Percentiles rank a stretch among this genome's conserved stretches.
These are phyloP conservation scores for Monosporozyma siamensis DNA, from an alignment of 805 yeast genomes.

Conservation along the genomic window DNA sequence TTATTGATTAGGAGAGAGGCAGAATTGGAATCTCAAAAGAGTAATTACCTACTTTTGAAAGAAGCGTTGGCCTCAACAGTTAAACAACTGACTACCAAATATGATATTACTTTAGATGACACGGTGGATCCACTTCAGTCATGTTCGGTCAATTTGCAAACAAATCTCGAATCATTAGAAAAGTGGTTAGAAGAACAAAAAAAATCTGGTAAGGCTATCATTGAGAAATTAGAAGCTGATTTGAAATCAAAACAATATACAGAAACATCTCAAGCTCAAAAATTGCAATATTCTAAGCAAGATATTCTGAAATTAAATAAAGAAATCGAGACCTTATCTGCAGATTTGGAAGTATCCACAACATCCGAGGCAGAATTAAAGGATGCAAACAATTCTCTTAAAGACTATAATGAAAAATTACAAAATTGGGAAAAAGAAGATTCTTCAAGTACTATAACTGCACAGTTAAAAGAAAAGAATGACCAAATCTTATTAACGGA, in stretches of 20 bases:
- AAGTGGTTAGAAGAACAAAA: not conserved
- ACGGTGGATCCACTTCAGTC: not conserved
- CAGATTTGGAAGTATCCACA: conserved; percentile 31
- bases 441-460: conserved; percentile 25
- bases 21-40: conserved; percentile 17
- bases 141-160: not conserved
- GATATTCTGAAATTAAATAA: conserved; percentile 33
- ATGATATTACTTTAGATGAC: not conserved
- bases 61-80: not conserved
- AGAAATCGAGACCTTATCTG: conserved; percentile 33
- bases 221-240: conserved; percentile 6
- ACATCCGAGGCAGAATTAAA: conserved; percentile 41
- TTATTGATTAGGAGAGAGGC: conserved; percentile 44
- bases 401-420: conserved; percentile 31
- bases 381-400: conserved; percentile 36
- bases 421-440: conserved; percentile 23
- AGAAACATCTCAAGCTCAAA: conserved; percentile 28
- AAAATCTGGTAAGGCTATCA: conserved; percentile 18
- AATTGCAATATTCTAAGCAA: conserved; percentile 36
- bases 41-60: conserved; percentile 1
- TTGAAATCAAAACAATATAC: conserved; percentile 14
- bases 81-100: not conserved
- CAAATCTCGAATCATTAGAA: not conserved
- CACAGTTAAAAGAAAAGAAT: conserved; percentile 33
- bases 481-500: conserved; percentile 32